Evolutionary conservation across 257 asterid genomes (phyloP).

Genomic region (Solanum virginianum): DNA sequence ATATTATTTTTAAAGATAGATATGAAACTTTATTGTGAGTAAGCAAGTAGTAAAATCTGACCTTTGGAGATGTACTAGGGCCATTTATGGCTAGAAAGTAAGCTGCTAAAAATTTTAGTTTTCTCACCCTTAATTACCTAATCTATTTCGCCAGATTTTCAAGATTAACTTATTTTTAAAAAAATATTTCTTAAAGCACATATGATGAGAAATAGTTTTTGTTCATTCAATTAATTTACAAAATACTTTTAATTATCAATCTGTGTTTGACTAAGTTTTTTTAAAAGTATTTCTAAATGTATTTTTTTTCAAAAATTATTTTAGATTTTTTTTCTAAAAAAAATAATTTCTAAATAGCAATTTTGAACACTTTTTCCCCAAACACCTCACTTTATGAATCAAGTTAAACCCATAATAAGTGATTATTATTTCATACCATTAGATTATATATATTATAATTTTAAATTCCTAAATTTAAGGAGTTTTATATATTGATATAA

Average conservation of each 20-base stretch:
- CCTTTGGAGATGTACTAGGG: constrained; percentile 30
- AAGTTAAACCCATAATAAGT: background rate
- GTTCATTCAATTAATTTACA: background rate
- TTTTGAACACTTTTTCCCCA: background rate
- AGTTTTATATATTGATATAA: background rate
- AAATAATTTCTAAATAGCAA: background rate
- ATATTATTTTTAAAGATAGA: background rate
- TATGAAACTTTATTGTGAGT: background rate
- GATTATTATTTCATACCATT: background rate
- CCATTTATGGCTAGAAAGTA: constrained; percentile 2
- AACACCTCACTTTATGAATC: background rate
- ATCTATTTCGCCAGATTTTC: background rate
- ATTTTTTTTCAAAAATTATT: background rate
- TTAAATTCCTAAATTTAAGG: background rate
- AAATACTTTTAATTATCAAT: background rate
- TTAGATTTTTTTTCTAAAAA: background rate
- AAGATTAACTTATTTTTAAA: background rate
- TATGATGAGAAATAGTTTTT: background rate
- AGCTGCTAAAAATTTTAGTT: background rate
- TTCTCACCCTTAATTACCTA: background rate
- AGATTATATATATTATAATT: background rate
- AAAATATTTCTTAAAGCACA: background rate
- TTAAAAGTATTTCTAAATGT: background rate
- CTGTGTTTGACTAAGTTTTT: background rate
- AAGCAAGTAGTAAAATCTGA: constrained; percentile 6